phyloP scores from a whole-genome alignment of 805 yeast species.

The Wickerhamiella australiensis region DNA sequence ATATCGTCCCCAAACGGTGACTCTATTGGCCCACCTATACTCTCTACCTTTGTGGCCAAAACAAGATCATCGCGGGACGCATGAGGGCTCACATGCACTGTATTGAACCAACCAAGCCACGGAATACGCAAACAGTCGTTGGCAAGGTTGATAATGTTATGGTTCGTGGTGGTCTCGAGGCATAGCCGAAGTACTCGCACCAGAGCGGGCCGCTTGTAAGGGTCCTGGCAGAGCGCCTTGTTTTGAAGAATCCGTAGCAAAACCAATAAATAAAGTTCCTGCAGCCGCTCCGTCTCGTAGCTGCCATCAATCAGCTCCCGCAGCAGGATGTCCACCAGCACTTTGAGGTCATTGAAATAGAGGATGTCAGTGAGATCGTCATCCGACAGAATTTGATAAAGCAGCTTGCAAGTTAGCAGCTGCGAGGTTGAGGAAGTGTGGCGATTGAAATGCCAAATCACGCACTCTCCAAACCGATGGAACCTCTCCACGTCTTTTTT shows the following conservation, averaged over 20 bases:
- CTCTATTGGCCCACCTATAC: conserved; percentile 3
- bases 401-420: conserved; percentile 64
- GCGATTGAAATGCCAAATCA: conserved; percentile 67
- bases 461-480: conserved; percentile 50
- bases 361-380: conserved; percentile 41
- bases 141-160: background rate
- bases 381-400: conserved; percentile 62
- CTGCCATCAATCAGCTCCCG: conserved; percentile 67
- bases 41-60: conserved; percentile 1
- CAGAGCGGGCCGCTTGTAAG: conserved; percentile 49
- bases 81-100: conserved; percentile 9
- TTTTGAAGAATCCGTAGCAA: conserved; percentile 56
- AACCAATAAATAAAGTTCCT: conserved; percentile 64
- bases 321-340: conserved; percentile 68
- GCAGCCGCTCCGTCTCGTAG: conserved; percentile 39
- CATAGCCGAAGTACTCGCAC: conserved; percentile 33
- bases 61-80: conserved; percentile 4
- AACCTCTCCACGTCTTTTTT: conserved; percentile 34
- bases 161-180: conserved; percentile 9
- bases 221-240: conserved; percentile 45
- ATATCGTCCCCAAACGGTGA: background rate
- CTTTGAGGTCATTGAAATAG: conserved; percentile 74
- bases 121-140: conserved; percentile 8
- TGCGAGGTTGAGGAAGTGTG: conserved; percentile 55
- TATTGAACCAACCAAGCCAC: conserved; percentile 9